Conservation (phyloP, 768 basidiomycete species). For the Pleurotus platypus region DNA sequence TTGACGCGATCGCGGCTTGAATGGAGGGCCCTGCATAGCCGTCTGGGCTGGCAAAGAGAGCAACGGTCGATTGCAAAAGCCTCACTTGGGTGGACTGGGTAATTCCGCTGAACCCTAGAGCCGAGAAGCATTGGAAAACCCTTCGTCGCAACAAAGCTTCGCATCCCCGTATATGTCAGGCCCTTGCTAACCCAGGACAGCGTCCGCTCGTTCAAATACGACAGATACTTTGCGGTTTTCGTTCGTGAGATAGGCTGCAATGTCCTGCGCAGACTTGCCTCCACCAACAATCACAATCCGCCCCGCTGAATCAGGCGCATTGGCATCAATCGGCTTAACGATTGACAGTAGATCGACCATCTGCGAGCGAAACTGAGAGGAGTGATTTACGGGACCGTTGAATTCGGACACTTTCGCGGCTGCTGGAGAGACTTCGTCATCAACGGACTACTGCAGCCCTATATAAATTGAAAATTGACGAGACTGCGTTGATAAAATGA, state of each 20-base stretch:
- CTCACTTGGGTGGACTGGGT: slow-evolving; percentile 80
- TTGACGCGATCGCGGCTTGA: slow-evolving; percentile 89
- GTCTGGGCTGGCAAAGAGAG: slow-evolving; percentile 31
- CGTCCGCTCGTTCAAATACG: slow-evolving; percentile 50
- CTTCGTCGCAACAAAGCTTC: slow-evolving; percentile 83
- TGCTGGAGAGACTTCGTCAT: slow-evolving; percentile 31
- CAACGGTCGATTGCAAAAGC: slow-evolving; percentile 78
- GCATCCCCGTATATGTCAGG: slow-evolving; percentile 63
- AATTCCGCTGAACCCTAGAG: slow-evolving; percentile 74
- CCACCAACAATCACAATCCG: slow-evolving; percentile 54
- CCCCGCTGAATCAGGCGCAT: slow-evolving; percentile 12
- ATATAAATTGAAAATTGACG: neutral
- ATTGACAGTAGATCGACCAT: slow-evolving; percentile 36
- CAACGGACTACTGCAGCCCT: slow-evolving; percentile 55
- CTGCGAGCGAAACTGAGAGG: slow-evolving; percentile 39
- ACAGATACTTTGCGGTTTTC: slow-evolving; percentile 44
- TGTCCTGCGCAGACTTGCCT: slow-evolving; percentile 66
- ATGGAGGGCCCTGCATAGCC: slow-evolving; percentile 78
- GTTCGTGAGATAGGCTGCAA: slow-evolving; percentile 45
- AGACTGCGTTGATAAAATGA: neutral
- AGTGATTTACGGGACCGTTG: slow-evolving; percentile 47
- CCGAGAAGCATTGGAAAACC: slow-evolving; percentile 85
- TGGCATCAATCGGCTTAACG: slow-evolving; percentile 18
- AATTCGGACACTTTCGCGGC: slow-evolving; percentile 38
- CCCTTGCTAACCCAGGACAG: slow-evolving; percentile 45